Evolutionary conservation across 768 basidiomycete species (phyloP), one percentile per base, ranked within the genome.

Genomic region (Xerocomellus chrysenteron): DNA sequence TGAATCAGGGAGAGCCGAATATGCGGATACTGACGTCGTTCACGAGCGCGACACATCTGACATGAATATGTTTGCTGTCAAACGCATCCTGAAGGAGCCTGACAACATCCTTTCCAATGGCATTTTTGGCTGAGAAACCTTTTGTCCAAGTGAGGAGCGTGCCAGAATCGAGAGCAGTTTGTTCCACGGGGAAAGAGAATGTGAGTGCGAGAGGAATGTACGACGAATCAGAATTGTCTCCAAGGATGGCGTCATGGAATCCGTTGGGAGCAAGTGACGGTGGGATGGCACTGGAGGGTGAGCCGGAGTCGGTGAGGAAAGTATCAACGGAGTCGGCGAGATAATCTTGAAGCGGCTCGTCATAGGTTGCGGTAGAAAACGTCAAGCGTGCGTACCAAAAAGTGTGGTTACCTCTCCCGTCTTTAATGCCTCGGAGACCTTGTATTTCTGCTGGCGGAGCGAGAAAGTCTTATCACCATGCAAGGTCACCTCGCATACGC

Each of bases 111-210:
- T 93, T 79, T 41, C 94, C 93, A 47, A 93, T 73, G 1, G 94
- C 94, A 65, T 94, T 91, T 70, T 86, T 92, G 14, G 92, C 93
- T n/a, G 88, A 73, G 72, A 97, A 98, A 4, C 95, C 97, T 73
- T 98, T 96, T 4, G 92, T 98, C 92, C 92, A 94, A 0, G 91
- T 96, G 36, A 98, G 77, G 58, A 99, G 88, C 57, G 86, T 91
- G 1, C 97, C 97, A 24, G 86, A 84, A 64, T 88, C 88, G 24
- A 98, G 80, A 0, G 97, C 94, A 0, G 92, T 94, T 70, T 99
- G 97, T 65, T 97, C 93, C 30, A 98, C 97, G 2, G 97, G 97
- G 78, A 98, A 97, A 30, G 92, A 94, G 73, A 98, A 99, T 0
- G 97, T 98, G 50, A 99, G 81, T 10, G 96, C 97, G 3, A 99